phyloP scores from a whole-genome alignment of 345 rosid genomes.

The Eutrema japonicum region DNA sequence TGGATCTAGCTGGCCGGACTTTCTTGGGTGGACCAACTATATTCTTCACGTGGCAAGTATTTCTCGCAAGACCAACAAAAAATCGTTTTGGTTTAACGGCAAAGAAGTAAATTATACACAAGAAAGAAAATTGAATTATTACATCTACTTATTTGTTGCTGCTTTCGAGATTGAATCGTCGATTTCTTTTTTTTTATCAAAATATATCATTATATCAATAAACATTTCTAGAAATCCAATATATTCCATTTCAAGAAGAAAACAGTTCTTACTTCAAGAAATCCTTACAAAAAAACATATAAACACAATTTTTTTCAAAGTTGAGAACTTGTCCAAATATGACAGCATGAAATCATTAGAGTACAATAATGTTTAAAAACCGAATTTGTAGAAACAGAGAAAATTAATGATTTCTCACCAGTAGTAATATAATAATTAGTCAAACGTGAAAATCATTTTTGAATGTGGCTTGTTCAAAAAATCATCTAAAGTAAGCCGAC shows the following conservation, averaged over 20 bases:
- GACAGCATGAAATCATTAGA: constrained; percentile 20
- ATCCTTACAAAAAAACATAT: not conserved
- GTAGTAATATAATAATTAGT: constrained; percentile 39
- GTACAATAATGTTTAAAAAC: not conserved
- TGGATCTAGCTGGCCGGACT: too few relatives aligned
- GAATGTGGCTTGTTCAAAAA: constrained; percentile 35
- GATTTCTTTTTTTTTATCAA: not conserved
- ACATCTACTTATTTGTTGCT: not conserved
- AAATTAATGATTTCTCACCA: constrained; percentile 11
- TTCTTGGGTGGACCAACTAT: too few relatives aligned
- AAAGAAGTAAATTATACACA: too few relatives aligned
- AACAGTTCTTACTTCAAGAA: not conserved
- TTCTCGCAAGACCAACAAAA: too few relatives aligned
- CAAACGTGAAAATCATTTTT: constrained; percentile 41
- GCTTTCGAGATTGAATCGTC: not conserved
- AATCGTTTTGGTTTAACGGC: too few relatives aligned
- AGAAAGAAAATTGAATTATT: too few relatives aligned
- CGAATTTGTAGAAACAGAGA: not conserved
- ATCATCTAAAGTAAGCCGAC: constrained; percentile 3
- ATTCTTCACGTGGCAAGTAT: too few relatives aligned
- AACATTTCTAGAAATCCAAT: not conserved
- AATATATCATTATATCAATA: not conserved
- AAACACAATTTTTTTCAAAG: not conserved
- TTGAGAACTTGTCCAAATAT: not conserved
- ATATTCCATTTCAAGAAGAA: not conserved